phyloP scores from a whole-genome alignment of 306 rosid species.

The Hippophae tibetana region DNA sequence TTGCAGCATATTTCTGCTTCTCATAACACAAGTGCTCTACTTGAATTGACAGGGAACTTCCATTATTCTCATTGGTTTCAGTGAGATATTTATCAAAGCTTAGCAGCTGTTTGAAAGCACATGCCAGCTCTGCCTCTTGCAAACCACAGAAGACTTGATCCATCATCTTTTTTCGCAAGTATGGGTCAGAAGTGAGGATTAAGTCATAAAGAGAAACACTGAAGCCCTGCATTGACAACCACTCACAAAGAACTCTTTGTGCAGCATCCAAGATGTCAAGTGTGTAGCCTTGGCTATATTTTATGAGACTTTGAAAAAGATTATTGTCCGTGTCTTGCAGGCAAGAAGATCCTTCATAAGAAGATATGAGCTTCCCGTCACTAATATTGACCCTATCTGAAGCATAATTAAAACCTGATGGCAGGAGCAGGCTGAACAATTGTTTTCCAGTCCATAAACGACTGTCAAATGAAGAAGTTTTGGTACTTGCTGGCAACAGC shows the following conservation, averaged over 20 bases:
- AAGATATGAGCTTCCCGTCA: constrained; percentile 60
- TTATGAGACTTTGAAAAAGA: constrained; percentile 51
- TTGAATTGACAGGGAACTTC: constrained; percentile 24
- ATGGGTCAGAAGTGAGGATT: constrained; percentile 50
- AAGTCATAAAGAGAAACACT: constrained; percentile 83
- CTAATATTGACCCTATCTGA: constrained; percentile 37
- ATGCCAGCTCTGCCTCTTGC: constrained; percentile 63
- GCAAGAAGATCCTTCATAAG: constrained; percentile 73
- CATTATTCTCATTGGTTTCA: constrained; percentile 36
- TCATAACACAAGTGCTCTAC: constrained; percentile 43
- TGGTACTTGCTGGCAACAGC: constrained; percentile 43
- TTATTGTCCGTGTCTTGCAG: constrained; percentile 52
- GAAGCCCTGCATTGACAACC: constrained; percentile 80
- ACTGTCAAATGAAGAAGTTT: constrained; percentile 38
- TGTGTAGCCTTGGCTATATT: constrained; percentile 34
- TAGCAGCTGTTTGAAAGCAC: constrained; percentile 54
- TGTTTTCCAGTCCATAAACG: constrained; percentile 80
- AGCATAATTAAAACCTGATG: constrained; percentile 53
- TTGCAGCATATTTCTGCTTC: constrained; percentile 62
- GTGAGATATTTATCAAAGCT: constrained; percentile 38
- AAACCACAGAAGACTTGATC: constrained; percentile 64
- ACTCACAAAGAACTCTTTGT: constrained; percentile 74
- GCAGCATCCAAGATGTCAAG: constrained; percentile 56
- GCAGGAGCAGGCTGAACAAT: constrained; percentile 71
- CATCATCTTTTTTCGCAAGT: constrained; percentile 61